Conservation (phyloP, 371 early-diverging fungal genomes). For the Amoeboaphelidium protococcarum region DNA sequence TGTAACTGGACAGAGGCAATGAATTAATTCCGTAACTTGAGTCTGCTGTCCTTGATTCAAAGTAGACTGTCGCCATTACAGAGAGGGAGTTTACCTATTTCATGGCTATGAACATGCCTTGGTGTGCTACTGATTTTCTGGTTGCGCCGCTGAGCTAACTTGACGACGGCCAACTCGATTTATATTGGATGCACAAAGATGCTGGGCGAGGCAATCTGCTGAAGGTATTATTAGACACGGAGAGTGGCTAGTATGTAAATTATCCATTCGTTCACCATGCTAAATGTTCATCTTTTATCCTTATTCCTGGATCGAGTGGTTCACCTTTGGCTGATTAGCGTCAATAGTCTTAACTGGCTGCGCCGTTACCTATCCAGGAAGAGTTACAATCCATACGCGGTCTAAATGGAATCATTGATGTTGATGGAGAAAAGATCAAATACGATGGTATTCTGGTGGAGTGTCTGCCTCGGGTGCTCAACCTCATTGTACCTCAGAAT, state of each 20-base stretch:
- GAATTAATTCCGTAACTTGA: not conserved
- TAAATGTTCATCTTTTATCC: not conserved
- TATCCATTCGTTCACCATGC: not conserved
- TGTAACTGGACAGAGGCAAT: not conserved
- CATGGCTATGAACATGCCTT: constrained; percentile 24
- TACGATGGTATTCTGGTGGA: too few species aligned
- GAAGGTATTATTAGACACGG: constrained; percentile 4
- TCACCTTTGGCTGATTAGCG: too few species aligned
- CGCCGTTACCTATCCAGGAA: too few species aligned
- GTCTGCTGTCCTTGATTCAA: too few species aligned
- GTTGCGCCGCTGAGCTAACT: constrained; percentile 16
- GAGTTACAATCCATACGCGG: too few species aligned
- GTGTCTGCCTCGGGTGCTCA: too few species aligned
- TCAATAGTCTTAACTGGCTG: too few species aligned
- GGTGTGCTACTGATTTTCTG: constrained; percentile 18
- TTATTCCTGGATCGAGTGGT: not conserved
- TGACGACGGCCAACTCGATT: constrained; percentile 18
- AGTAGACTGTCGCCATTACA: too few species aligned
- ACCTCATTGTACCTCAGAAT: too few species aligned
- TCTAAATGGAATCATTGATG: too few species aligned
- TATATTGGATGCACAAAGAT: constrained; percentile 11
- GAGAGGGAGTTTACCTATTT: constrained; percentile 21
- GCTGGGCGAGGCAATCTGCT: constrained; percentile 3
- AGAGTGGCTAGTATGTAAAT: not conserved
- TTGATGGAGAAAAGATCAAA: too few species aligned